Evolutionary conservation across 345 rosid species (phyloP), one percentile per base, ranked within the genome.

Genomic region (Eucalyptus brandiana): DNA sequence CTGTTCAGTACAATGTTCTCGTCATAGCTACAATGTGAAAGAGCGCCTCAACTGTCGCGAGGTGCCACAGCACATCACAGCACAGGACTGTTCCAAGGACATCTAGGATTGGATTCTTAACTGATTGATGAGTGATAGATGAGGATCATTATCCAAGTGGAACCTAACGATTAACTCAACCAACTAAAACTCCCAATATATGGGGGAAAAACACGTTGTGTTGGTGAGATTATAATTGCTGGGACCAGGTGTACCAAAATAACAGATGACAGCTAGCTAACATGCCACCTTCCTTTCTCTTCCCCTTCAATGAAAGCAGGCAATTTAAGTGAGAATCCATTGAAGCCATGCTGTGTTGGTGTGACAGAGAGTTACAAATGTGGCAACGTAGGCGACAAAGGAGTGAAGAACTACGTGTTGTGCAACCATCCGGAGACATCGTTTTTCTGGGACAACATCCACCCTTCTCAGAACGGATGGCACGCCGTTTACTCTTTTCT

Each of bases 381-480:
- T 50, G 96, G 94, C n/a, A 88, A 88, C 86, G 28, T 90, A 9
- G 94, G 91, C 32, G 53, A 76, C 23, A 91, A 80, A 80, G 94
- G 94, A 72, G 87, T 86, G 42, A 92, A 91, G 90, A 92, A 72
- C 89, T 93, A 93, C 51, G 62, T 14, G 37, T 72, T 93, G 3
- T 95, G 96, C 89, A n/a, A 88, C 17, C 87, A 94, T 24, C 93
- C 95, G 1, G 88, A 92, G 88, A 51, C 40, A 17, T 91, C 93
- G 6, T 87, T 95, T 87, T 95, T 93, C 67, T 94, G 96, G 94
- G 97, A 95, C 89, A 40, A 45, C 42, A 53, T 92, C 3, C 97
- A 95, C 40, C 95, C 94, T 88, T 88, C 96, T 1, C 95, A 95
- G 56, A 90, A 54, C 56, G 97, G 95, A 6, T 94, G 97, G 95